Evolutionary conservation across 139 green algal species (phyloP).

Genomic region (Zygnema circumcarinatum): DNA sequence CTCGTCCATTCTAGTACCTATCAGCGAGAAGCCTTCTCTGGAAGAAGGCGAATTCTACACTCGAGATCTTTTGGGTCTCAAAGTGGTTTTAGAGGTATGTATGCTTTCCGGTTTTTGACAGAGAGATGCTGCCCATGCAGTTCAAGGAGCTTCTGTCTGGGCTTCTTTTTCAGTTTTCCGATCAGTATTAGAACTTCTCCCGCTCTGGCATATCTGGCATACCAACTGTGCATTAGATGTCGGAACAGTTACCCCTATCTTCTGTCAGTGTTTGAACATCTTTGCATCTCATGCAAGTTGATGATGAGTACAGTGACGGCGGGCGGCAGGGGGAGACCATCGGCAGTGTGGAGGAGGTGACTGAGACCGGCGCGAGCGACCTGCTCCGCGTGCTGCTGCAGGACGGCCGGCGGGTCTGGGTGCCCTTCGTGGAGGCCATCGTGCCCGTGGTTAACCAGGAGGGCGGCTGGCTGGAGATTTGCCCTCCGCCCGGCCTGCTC

Average conservation of each 20-base stretch:
- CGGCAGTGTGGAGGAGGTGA: conserved; percentile 45
- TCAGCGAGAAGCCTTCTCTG: conserved; percentile 16
- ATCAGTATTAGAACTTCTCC: not conserved
- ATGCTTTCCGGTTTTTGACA: no score
- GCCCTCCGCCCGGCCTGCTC: conserved; percentile 59
- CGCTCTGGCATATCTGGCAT: not conserved
- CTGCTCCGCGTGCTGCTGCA: conserved; percentile 20
- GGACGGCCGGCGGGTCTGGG: conserved; percentile 19
- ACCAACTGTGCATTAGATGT: not conserved
- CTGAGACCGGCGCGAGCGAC: conserved; percentile 17
- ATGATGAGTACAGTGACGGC: no score
- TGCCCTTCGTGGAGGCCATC: conserved; percentile 66
- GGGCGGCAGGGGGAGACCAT: conserved; percentile 22
- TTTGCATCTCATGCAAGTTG: no score
- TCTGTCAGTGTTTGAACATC: not conserved
- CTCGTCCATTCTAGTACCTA: conserved; percentile 15
- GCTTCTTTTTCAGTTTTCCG: not conserved
- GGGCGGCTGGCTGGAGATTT: conserved; percentile 45
- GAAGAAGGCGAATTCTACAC: conserved; percentile 55
- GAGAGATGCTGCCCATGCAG: no score
- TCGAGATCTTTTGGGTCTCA: conserved; percentile 37
- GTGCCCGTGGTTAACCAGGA: conserved; percentile 61
- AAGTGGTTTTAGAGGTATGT: conserved; percentile 35
- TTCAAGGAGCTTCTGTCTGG: not conserved
- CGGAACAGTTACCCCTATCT: not conserved